Percentiles rank a stretch among this genome's conserved stretches.
These are phyloP conservation scores for Peltaster fructicola DNA, from an alignment of 2,329 filamentous ascomycete species.

Conservation along the genomic window DNA sequence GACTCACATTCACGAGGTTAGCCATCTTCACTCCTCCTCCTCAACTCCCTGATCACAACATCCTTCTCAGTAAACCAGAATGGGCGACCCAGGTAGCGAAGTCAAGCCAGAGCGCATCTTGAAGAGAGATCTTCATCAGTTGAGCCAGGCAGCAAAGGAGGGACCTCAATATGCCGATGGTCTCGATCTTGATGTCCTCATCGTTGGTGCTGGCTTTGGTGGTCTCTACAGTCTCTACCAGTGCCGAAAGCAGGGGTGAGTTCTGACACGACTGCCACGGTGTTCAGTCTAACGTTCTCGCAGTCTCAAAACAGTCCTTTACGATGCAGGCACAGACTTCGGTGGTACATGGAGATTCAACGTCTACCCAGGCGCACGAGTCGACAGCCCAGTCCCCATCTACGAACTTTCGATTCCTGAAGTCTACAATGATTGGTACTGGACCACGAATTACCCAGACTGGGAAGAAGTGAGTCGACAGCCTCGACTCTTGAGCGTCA, in stretches of 20 bases:
- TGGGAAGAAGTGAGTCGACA: too few relatives aligned
- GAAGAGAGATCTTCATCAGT: conserved; percentile 12
- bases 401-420: conserved; percentile 23
- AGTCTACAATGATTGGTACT: conserved; percentile 38
- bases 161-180: conserved; percentile 13
- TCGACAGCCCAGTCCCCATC: conserved; percentile 23
- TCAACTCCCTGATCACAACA: too few relatives aligned
- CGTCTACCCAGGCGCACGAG: conserved; percentile 24
- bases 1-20: too few relatives aligned
- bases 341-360: conserved; percentile 21
- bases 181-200: conserved; percentile 14
- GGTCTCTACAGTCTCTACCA: conserved; percentile 26
- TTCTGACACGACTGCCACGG: conserved; percentile 6
- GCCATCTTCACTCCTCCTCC: too few relatives aligned
- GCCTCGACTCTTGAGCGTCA: too few relatives aligned
- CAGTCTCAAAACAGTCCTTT: conserved; percentile 11
- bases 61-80: conserved; percentile 1
- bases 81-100: conserved; percentile 3
- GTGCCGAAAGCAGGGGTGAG: conserved; percentile 18
- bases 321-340: conserved; percentile 17
- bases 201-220: conserved; percentile 26
- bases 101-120: conserved; percentile 10
- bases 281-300: conserved; percentile 4
- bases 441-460: conserved; percentile 20
- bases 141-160: conserved; percentile 7